Base-by-base conservation (phyloP, 768 basidiomycete genomes). In the Chiua virens region DNA sequence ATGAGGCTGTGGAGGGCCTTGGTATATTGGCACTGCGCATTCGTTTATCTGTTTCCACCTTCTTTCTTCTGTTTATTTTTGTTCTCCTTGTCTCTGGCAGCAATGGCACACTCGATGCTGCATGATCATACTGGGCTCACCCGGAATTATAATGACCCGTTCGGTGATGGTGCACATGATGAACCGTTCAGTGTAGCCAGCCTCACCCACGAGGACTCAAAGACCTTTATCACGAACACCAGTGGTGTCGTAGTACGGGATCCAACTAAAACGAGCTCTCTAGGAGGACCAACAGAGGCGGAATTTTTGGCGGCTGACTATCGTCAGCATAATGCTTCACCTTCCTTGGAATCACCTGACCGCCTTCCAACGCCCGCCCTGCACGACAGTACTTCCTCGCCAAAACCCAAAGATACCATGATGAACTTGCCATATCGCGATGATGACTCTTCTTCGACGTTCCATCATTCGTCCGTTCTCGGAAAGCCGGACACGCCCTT, bases 401-500 rank as follows among this genome's bases (percentile, higher is more conserved):
- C 42, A n/a, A 52, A 40, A 40, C 27, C 48, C 36, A 32, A 32
- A 18, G 49, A 58, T n/a, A 47, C 9, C 42, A 41, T 14, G 42
- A 51, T 41, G 49, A 45, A 49, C 35, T 23, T 32, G 9, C 50
- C 58, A 8, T 69, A 69, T 51, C 59, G 37, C 17, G 68, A 69
- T 20, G 57, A 70, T 2, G 56, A 58, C 22, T 22, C 21, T 7
- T 34, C 53, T 20, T 56, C 60, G 8, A 28, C 49, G 20, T 43
- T 28, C 22, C 65, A 46, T 23, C 41, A 53, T 42, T 36, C 23
- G 6, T 57, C 67, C 17, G 21, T 51, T 34, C 35, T 56, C 23
- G 70, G 45, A 42, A 58, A 64, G 36, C 23, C 52, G 32, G 64
- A 70, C 20, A 64, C 63, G 4, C 69, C 77, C 8, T 68, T 86